Evolutionary conservation across 345 rosid species (phyloP).

Genomic region (Lepidium aucheri): DNA sequence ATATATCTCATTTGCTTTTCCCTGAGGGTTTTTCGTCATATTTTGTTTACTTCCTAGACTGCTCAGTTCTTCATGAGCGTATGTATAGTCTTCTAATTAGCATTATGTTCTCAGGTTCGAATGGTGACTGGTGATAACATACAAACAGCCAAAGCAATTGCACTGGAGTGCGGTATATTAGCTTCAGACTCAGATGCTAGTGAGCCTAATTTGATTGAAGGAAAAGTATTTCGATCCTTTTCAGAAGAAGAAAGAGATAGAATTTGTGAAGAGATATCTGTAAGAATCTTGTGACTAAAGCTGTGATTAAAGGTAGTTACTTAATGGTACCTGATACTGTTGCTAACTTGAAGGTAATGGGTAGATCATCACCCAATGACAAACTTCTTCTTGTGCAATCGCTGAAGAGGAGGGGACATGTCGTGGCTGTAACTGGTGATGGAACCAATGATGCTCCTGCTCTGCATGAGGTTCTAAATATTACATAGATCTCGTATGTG

Average conservation of each 20-base stretch:
- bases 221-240: constrained; percentile 63
- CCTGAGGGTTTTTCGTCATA: not conserved
- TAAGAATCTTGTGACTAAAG: constrained; percentile 24
- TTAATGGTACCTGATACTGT: constrained; percentile 1
- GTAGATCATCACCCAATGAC: constrained; percentile 84
- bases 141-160: constrained; percentile 93
- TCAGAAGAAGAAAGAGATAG: constrained; percentile 65
- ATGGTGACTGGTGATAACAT: constrained; percentile 99
- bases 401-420: constrained; percentile 57
- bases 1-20: constrained; percentile 1
- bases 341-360: constrained; percentile 64
- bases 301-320: constrained; percentile 3
- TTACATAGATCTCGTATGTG: not conserved
- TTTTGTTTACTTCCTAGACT: not conserved
- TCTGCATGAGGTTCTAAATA: constrained; percentile 57
- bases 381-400: constrained; percentile 89
- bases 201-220: constrained; percentile 76
- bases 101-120: constrained; percentile 51
- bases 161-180: constrained; percentile 90
- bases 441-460: constrained; percentile 97
- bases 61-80: not conserved
- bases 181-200: constrained; percentile 46
- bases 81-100: not conserved
- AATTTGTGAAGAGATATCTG: constrained; percentile 73
- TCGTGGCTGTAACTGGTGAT: constrained; percentile 92